phyloP scores from a whole-genome alignment of 768 basidiomycete genomes.

The Ramaria sp. region DNA sequence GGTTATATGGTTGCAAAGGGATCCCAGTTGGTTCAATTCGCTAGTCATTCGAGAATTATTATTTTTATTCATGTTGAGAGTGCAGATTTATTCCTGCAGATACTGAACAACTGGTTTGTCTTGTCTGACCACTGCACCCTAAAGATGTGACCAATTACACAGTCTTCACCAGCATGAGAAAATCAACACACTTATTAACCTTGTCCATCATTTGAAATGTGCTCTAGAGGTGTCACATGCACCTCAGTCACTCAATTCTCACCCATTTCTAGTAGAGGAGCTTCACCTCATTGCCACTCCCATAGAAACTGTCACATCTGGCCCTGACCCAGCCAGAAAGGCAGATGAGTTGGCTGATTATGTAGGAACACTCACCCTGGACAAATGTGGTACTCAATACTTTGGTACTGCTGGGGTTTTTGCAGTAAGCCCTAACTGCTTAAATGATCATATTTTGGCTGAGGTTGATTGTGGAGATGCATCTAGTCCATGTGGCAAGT shows the following conservation, averaged over 20 bases:
- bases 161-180: constrained; percentile 54
- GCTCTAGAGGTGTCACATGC: constrained; percentile 46
- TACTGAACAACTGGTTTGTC: no score
- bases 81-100: no score
- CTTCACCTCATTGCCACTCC: constrained; percentile 59
- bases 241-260: constrained; percentile 34
- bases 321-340: constrained; percentile 22
- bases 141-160: no score
- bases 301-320: constrained; percentile 24
- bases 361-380: constrained; percentile 38
- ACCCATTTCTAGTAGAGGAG: constrained; percentile 51
- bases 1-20: constrained; percentile 3
- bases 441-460: background rate
- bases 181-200: constrained; percentile 46
- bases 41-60: no score
- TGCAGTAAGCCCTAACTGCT: background rate
- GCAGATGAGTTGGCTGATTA: constrained; percentile 31
- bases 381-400: background rate
- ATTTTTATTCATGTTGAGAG: no score
- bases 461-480: background rate
- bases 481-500: background rate
- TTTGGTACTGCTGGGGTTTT: background rate
- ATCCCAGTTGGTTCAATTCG: background rate
- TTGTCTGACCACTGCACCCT: no score
- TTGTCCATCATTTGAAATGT: constrained; percentile 61